Base-by-base conservation (phyloP, 2,329 filamentous ascomycete species). In the Rutstroemia sp. region DNA sequence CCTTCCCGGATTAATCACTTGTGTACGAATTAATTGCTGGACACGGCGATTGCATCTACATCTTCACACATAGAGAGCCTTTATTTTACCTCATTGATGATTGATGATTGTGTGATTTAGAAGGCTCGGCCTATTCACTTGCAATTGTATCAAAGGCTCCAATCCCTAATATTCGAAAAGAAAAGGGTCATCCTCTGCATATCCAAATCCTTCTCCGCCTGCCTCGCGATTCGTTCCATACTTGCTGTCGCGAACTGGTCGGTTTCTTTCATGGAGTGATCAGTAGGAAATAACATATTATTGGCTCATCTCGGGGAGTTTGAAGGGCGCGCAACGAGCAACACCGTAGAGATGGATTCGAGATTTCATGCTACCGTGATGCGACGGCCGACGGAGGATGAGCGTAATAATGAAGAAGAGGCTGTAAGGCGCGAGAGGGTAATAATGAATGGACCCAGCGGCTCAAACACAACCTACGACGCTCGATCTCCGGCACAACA, bases 341-440 rank as follows among this genome's bases (percentile, higher is more conserved):
- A 27, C n/a, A 41, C 12, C 42, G 44, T 30, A 44, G 55, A 27
- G 46, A 66, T 62, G 65, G 63, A 67, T 54, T 65, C 64, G 56
- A 62, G 61, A 54, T 69, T 62, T 60, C 65, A 65, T 54, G 59
- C 63, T 46, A 67, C 65, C 12, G 66, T 67, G 58, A 66, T 69
- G 66, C 65, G 66, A 59, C 62, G 63, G 54, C 57, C 61, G 30
- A 63, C 60, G 27, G 60, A 65, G 25, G 64, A 66, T 21, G 64
- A 57, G n/a, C 38, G 34, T 25, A 39, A 51, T 41, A 27, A 30
- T 17, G 49, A 48, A 23, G 45, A 47, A 44, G 44, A 48, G 38
- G 50, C 27, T 45, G 45, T 19, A 38, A 48, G 51, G 55, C 55
- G 54, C 21, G 42, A 56, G 51, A 51, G 54, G 19, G 52, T 56